Conservation (phyloP, 176 grass and related monocot species). For the Poa pratensis region DNA sequence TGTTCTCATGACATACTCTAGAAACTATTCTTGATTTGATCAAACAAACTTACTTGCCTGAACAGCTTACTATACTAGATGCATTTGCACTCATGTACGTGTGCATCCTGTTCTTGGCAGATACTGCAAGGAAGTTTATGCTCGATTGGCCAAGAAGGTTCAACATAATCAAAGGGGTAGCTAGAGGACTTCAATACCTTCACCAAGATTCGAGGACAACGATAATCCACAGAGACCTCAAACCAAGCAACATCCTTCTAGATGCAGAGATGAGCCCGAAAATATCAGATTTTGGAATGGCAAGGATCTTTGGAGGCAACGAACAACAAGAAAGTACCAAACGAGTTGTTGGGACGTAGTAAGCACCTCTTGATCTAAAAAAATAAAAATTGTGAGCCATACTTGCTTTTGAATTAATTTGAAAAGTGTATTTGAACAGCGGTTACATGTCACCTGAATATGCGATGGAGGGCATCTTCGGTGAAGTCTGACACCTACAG, state of each 20-base stretch:
- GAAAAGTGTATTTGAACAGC: neutral
- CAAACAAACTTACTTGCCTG: neutral
- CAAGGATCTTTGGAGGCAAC: conserved; percentile 44
- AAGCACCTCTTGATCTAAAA: conserved; percentile 6
- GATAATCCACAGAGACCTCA: conserved; percentile 57
- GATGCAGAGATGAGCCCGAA: conserved; percentile 50
- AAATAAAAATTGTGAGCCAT: neutral
- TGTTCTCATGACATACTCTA: neutral
- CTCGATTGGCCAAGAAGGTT: conserved; percentile 48
- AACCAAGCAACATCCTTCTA: conserved; percentile 58
- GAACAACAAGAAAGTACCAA: conserved; percentile 45
- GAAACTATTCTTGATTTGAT: neutral
- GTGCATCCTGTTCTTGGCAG: conserved; percentile 21
- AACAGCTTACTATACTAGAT: neutral
- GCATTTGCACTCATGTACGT: neutral
- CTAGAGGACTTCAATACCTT: conserved; percentile 62
- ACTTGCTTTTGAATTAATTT: neutral
- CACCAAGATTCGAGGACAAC: conserved; percentile 60
- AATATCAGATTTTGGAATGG: conserved; percentile 76
- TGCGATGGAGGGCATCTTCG: conserved; percentile 55
- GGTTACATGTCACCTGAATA: conserved; percentile 73
- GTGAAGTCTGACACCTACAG: conserved; percentile 60
- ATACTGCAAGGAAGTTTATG: conserved; percentile 34
- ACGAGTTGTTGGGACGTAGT: conserved; percentile 60
- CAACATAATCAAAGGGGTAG: conserved; percentile 55